These are phyloP conservation scores for Magnaporthiopsis incrustans DNA, from an alignment of 2,329 filamentous ascomycete species.

Conservation along the genomic window DNA sequence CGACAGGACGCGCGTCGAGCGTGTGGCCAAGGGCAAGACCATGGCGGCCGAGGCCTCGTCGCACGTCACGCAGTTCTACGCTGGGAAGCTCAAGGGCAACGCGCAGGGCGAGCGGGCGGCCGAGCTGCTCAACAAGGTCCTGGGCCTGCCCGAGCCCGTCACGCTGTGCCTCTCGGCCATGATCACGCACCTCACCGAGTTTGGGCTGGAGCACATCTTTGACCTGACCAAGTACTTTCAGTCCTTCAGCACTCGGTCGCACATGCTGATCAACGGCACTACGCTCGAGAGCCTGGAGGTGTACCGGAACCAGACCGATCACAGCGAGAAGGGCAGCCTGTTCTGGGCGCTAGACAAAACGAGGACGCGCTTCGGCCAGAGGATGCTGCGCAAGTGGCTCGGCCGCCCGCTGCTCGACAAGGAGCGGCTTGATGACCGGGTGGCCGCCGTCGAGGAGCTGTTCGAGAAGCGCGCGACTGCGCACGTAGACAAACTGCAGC, in stretches of 20 bases:
- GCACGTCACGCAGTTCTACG: constrained; percentile 89
- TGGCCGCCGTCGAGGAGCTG: constrained; percentile 81
- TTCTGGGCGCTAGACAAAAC: constrained; percentile 96
- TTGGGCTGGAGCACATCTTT: constrained; percentile 91
- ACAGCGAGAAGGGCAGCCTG: constrained; percentile 75
- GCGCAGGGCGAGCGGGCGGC: constrained; percentile 48
- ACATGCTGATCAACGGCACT: constrained; percentile 95
- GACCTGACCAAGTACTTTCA: constrained; percentile 96
- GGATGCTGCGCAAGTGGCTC: constrained; percentile 89
- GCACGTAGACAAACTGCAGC: constrained; percentile 65
- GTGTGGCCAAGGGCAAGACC: constrained; percentile 66
- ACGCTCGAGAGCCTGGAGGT: constrained; percentile 91
- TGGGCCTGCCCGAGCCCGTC: constrained; percentile 76
- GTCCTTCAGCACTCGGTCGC: constrained; percentile 84
- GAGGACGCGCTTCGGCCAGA: constrained; percentile 78
- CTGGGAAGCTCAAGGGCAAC: constrained; percentile 65
- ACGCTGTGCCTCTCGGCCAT: constrained; percentile 92
- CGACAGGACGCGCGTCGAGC: constrained; percentile 79
- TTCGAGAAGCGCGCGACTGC: constrained; percentile 57
- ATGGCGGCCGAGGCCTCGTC: constrained; percentile 79
- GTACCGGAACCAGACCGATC: constrained; percentile 89
- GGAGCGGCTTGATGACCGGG: constrained; percentile 64
- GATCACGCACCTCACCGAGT: constrained; percentile 88
- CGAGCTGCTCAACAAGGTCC: constrained; percentile 73
- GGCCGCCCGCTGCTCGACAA: constrained; percentile 80